phyloP scores from a whole-genome alignment of 495 filamentous ascomycete genomes.

The Jackrogersella minutella region DNA sequence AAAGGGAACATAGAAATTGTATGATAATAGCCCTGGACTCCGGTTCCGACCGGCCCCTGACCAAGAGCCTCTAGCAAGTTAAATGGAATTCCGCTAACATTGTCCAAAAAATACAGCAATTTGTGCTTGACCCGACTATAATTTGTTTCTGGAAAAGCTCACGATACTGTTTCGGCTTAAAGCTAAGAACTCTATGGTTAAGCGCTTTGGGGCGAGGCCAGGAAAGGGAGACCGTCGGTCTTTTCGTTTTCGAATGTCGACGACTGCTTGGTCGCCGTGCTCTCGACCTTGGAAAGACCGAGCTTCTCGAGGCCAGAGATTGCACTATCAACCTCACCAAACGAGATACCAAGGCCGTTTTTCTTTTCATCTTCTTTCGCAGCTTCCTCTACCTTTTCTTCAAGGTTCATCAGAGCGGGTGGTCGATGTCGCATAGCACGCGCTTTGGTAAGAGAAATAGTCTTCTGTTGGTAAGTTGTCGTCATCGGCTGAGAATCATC shows the following conservation, averaged over 20 bases:
- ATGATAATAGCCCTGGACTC: background rate
- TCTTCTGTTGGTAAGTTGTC: conserved; percentile 94
- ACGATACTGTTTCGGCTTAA: background rate
- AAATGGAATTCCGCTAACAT: background rate
- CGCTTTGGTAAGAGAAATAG: conserved; percentile 87
- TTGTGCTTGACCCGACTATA: background rate
- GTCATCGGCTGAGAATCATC: conserved; percentile 80
- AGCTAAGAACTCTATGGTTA: conserved; percentile 18
- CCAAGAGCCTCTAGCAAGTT: background rate
- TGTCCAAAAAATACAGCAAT: background rate
- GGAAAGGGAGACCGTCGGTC: conserved; percentile 32
- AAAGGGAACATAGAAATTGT: conserved; percentile 16
- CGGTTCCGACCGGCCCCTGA: background rate
- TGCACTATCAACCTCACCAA: conserved; percentile 60
- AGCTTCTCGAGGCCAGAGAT: conserved; percentile 57
- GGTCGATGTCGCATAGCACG: conserved; percentile 83
- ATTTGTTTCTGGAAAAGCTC: background rate
- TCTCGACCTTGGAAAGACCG: conserved; percentile 51
- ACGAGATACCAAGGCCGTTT: conserved; percentile 59
- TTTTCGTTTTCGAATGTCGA: conserved; percentile 47
- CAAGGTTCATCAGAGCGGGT: conserved; percentile 81
- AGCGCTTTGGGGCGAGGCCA: conserved; percentile 51
- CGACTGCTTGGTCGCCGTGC: conserved; percentile 43
- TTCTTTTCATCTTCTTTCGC: conserved; percentile 36
- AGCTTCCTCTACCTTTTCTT: conserved; percentile 59